These are phyloP conservation scores for Penicillium sp. DNA, from an alignment of 2,329 filamentous ascomycete genomes.

Conservation along the genomic window DNA sequence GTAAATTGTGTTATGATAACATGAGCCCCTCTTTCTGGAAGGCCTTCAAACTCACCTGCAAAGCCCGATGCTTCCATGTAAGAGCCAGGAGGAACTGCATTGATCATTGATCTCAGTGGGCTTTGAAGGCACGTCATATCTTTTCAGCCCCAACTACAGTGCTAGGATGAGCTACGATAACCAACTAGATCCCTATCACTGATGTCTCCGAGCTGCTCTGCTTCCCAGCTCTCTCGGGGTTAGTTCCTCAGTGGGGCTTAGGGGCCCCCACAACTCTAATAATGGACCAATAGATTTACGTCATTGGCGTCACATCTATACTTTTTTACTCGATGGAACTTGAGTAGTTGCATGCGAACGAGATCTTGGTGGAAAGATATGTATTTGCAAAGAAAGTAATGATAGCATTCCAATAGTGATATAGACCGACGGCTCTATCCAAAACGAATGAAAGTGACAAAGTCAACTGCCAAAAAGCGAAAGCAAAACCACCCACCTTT, in stretches of 20 bases:
- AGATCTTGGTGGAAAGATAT: not conserved
- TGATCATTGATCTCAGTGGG: too few species aligned
- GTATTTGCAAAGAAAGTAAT: not conserved
- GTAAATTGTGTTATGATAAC: too few species aligned
- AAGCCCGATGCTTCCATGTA: too few species aligned
- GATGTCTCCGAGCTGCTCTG: not conserved
- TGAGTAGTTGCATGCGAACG: not conserved
- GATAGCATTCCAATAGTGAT: not conserved
- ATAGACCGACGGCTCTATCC: not conserved
- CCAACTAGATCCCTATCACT: not conserved
- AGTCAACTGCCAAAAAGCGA: not conserved
- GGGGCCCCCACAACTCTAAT: not conserved
- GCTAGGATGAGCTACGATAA: too few species aligned
- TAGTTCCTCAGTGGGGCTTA: not conserved
- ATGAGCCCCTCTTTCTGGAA: too few species aligned
- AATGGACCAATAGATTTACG: not conserved
- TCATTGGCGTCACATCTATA: not conserved
- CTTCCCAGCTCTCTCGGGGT: not conserved
- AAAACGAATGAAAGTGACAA: not conserved
- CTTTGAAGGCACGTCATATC: too few species aligned
- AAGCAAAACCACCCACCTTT: not conserved
- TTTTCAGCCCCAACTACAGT: too few species aligned
- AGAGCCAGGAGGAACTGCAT: too few species aligned
- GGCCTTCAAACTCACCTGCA: too few species aligned
- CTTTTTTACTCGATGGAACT: not conserved